phyloP scores from a whole-genome alignment of 176 grass and related monocot genomes.

The Triticum aestivum region DNA sequence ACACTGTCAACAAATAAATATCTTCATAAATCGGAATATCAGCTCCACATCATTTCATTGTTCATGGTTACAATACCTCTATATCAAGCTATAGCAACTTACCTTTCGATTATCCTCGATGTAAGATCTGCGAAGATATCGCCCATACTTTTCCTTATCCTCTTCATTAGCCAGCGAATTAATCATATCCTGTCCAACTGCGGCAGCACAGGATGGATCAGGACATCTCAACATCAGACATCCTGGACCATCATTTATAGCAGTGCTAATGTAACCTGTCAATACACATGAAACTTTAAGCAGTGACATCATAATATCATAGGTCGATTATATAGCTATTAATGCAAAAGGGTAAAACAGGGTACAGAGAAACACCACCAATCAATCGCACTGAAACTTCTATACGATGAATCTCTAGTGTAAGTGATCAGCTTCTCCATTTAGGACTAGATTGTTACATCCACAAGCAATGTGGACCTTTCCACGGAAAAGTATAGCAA shows the following conservation, averaged over 20 bases:
- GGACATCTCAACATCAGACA: slow-evolving; percentile 97
- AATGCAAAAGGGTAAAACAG: slow-evolving; percentile 17
- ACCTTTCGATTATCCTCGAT: slow-evolving; percentile 99
- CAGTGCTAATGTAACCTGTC: slow-evolving; percentile 94
- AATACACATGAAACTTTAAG: slow-evolving; percentile 30
- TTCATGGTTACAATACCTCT: neutral
- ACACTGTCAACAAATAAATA: neutral
- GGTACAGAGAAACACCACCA: neutral
- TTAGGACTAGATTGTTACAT: slow-evolving; percentile 13
- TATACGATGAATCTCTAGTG: neutral
- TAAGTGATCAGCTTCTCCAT: neutral
- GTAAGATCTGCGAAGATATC: slow-evolving; percentile 95
- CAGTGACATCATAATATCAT: neutral
- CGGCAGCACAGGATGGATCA: slow-evolving; percentile 88
- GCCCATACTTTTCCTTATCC: slow-evolving; percentile 79
- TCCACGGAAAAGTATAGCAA: neutral
- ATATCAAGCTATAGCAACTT: neutral
- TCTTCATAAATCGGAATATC: slow-evolving; percentile 16
- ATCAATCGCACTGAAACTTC: neutral
- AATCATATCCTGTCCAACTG: slow-evolving; percentile 87
- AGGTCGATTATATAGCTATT: slow-evolving; percentile 4
- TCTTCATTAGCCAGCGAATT: slow-evolving; percentile 59
- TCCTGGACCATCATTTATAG: slow-evolving; percentile 98
- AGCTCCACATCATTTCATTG: slow-evolving; percentile 14
- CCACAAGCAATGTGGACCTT: neutral